phyloP scores from a whole-genome alignment of 148 eudicot genomes.

The Amaranthus cruentus region DNA sequence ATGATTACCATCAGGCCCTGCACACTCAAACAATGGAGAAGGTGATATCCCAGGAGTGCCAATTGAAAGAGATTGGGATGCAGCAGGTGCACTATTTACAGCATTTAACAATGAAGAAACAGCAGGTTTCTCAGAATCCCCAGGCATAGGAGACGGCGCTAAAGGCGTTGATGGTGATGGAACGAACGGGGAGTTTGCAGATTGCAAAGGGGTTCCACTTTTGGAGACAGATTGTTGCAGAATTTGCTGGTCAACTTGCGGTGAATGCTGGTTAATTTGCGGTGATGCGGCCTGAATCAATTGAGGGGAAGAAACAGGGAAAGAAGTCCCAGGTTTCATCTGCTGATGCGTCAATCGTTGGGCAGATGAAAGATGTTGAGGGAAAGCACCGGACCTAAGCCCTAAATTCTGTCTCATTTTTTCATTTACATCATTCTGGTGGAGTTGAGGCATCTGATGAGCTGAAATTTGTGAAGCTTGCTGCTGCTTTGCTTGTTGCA shows the following conservation, averaged over 20 bases:
- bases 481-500: conserved; percentile 56
- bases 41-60: conserved; percentile 99
- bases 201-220: conserved; percentile 78
- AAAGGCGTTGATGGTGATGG: conserved; percentile 77
- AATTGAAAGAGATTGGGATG: conserved; percentile 80
- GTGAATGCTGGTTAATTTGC: conserved; percentile 75
- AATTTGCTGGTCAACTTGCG: conserved; percentile 83
- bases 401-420: conserved; percentile 65
- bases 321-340: conserved; percentile 56
- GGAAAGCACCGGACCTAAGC: conserved; percentile 55
- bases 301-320: conserved; percentile 70
- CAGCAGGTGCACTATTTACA: conserved; percentile 44
- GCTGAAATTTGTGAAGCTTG: conserved; percentile 58
- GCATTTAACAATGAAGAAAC: conserved; percentile 57
- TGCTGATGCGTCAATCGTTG: conserved; percentile 78
- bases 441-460: conserved; percentile 59
- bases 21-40: conserved; percentile 85
- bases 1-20: conserved; percentile 60
- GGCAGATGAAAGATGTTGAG: conserved; percentile 51
- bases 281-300: conserved; percentile 66
- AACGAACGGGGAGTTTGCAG: conserved; percentile 75
- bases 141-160: conserved; percentile 84
- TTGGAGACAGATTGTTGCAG: conserved; percentile 42
- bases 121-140: conserved; percentile 72
- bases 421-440: conserved; percentile 71